Evolutionary conservation across 75 land plant species (phyloP).

Genomic region (Gnetum montanum): DNA sequence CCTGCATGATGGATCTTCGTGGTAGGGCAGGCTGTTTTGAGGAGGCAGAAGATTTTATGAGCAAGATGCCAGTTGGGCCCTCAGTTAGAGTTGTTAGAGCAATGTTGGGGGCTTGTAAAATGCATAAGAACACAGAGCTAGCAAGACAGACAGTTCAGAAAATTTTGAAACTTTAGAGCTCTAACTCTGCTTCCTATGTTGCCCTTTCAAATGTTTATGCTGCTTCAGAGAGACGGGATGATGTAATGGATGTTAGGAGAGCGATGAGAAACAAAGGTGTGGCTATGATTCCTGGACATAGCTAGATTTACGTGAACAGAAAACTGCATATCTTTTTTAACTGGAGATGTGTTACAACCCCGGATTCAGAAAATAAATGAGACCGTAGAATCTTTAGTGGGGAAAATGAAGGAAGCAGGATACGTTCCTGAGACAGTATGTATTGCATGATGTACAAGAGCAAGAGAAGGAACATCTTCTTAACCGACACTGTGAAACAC

Average conservation of each 20-base stretch:
- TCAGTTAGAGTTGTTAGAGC: not conserved
- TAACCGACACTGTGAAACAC: no score
- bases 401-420: not conserved
- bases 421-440: not conserved
- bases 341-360: not conserved
- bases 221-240: not conserved
- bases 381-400: not conserved
- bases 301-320: not conserved
- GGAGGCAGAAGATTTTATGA: not conserved
- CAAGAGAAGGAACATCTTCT: no score
- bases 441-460: not conserved
- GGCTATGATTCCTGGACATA: not conserved
- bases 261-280: not conserved
- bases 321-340: not conserved
- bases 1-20: constrained; percentile 8
- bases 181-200: not conserved
- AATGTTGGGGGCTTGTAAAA: not conserved
- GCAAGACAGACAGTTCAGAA: not conserved
- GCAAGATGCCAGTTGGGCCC: not conserved
- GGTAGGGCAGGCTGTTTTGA: not conserved
- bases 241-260: not conserved
- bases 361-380: not conserved
- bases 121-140: not conserved
- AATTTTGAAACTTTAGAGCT: not conserved
- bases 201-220: constrained; percentile 2